phyloP scores from a whole-genome alignment of 1,284 basidiomycete species.

The Cutaneotrichosporon mucoides region DNA sequence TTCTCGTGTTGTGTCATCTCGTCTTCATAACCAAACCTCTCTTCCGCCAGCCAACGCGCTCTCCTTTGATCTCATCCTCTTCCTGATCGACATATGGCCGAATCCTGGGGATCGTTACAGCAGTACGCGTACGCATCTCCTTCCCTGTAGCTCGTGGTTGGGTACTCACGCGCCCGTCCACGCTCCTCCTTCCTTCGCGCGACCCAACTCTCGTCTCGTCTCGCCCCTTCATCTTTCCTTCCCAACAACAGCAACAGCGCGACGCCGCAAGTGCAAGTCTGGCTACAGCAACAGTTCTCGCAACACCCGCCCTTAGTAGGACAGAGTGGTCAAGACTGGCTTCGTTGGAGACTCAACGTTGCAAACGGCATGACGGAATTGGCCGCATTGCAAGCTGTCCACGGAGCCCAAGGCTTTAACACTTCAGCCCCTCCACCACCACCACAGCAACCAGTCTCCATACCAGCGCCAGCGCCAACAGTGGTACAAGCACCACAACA shows the following conservation, averaged over 20 bases:
- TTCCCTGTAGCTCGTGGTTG: not conserved
- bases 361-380: constrained; percentile 24
- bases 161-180: not conserved
- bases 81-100: constrained; percentile 10
- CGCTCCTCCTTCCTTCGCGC: no score
- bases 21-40: not conserved
- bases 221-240: not conserved
- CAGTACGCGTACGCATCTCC: constrained; percentile 25
- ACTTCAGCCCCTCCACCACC: no score
- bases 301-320: constrained; percentile 16
- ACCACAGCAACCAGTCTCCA: not conserved
- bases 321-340: constrained; percentile 28
- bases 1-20: not conserved
- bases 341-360: constrained; percentile 24
- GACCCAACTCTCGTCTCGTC: no score
- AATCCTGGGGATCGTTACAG: not conserved
- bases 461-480: not conserved
- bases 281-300: constrained; percentile 25
- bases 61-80: not conserved
- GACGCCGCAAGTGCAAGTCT: constrained; percentile 18
- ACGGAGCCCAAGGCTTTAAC: no score
- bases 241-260: constrained; percentile 9
- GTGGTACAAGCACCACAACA: not conserved
- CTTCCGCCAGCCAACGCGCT: no score
- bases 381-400: constrained; percentile 15